These are phyloP conservation scores for Rhodotorula taiwanensis DNA, from an alignment of 768 basidiomycete species.

Conservation along the genomic window DNA sequence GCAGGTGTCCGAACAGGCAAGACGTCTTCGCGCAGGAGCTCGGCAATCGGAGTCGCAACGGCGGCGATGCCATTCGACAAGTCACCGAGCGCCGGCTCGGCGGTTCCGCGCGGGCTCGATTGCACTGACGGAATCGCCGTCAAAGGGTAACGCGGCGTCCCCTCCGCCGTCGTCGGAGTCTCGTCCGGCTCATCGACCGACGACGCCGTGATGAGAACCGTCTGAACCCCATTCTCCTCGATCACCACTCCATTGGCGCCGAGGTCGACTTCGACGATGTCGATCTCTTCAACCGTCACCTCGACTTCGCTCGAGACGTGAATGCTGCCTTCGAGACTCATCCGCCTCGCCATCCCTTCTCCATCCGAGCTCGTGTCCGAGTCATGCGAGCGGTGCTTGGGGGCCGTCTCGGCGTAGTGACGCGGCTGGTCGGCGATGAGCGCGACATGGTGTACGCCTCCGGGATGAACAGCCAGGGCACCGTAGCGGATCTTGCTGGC, in stretches of 20 bases:
- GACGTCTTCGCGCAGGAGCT: not conserved
- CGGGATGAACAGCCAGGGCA: not conserved
- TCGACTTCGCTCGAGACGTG: constrained; percentile 21
- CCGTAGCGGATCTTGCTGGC: not conserved
- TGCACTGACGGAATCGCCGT: not conserved
- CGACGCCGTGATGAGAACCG: not conserved
- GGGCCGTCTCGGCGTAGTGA: not conserved
- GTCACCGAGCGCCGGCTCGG: constrained; percentile 9
- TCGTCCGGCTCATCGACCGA: not conserved
- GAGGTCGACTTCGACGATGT: not conserved
- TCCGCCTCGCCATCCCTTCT: constrained; percentile 1
- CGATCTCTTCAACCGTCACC: constrained; percentile 4
- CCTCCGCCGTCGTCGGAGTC: not conserved
- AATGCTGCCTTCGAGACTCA: constrained; percentile 27
- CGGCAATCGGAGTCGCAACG: not conserved
- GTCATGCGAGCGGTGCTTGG: too few relatives aligned
- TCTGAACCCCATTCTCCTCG: not conserved
- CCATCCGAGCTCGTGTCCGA: too few relatives aligned
- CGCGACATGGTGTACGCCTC: not conserved
- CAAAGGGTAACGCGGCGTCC: not conserved
- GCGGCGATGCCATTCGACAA: not conserved
- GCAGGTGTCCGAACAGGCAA: not conserved
- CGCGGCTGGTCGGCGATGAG: not conserved
- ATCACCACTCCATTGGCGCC: not conserved
- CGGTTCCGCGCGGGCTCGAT: not conserved